Evolutionary conservation across 768 basidiomycete genomes (phyloP), one percentile per base, ranked within the genome.

Genomic region (Auricularia sp.): DNA sequence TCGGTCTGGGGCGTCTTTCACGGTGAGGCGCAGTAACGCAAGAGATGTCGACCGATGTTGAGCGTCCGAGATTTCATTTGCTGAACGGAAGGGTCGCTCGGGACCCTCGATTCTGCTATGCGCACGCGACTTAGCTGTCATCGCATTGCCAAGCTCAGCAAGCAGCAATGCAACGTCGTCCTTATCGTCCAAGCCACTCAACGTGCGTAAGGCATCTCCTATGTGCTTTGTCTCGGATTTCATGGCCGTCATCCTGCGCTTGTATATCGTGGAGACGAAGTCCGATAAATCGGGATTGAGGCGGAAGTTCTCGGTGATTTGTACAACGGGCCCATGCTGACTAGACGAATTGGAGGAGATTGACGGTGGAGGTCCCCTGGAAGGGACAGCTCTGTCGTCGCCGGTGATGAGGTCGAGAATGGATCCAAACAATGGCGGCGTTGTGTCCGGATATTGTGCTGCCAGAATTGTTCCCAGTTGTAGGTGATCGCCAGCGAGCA

Each of bases 241-340:
- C 70, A 82, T 82, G 33, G 77, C 75, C 36, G 21, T 24, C 56
- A 59, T 59, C 35, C 37, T 61, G 21, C 78, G 73, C 3, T 78
- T 76, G 67, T 83, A 83, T 33, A 82, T 83, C 0, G 79, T 82
- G 0, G 81, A 79, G 3, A 83, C 78, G 67, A 82, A 83, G 62
- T 80, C 80, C n/a, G 81, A 81, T 8, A 83, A 72, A 65, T 83
- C 82, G 2, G 80, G 78, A 65, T 82, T 83, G 56, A 83, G 71
- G 54, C 81, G 73, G 68, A 82, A 83, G 64, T 82, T 82, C 65
- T 83, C 82, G 0, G 79, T 81, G 54, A 83, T 69, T 65, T 82
- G 81, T 3, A 82, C 77, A 18, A 82, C 73, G 2, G 78, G 79
- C 5, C 73, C 73, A 64, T 77, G 77, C 34, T 76, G 76, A 3